Evolutionary conservation across 345 rosid species (phyloP), one percentile per base, ranked within the genome.

Genomic region (Clausena lansium): DNA sequence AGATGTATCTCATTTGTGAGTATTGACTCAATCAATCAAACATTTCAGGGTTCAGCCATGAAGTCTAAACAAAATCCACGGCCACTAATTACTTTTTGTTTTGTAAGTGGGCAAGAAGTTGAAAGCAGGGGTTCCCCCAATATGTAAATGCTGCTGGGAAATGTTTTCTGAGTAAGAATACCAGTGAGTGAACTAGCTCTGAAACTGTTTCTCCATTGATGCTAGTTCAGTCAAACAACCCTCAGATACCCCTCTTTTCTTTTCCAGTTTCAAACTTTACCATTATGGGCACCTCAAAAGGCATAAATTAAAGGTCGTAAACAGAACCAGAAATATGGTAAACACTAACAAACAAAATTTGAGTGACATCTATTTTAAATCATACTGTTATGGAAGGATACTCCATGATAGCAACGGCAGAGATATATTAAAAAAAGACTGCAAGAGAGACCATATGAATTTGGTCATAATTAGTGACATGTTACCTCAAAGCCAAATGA

Each of bases 401-500:
- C 7, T 7, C 30, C 27, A 30, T 33, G n/a, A 27, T 33, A 33
- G 30, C 62, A 52, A 52, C 50, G n/a, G 30, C 15, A 30, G 32
- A 24, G 14, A 50, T 52, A 50, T 50, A 8, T 24, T 33, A 17
- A 28, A 22, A 71, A n/a, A 45, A 32, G 6, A 68, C 22, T 71
- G 28, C 58, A 61, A 58, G 13, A 30, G 13, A 11, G 24, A 67
- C 54, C 70, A 50, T 67, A 28, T 41, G 25, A 32, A 79, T 3
- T 22, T n/a, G 47, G 15, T 33, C 55, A 58, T 39, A 32, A 65
- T 30, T n/a, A 65, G 35, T 14, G 19, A 77, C 36, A 60, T 55
- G 55, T 85, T 91, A 94, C 99, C 99, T 92, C 84, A 92, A 84
- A 9, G 88, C 71, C 69, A 77, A 47, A 73, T 79, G 70, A 59